Percentiles rank a stretch among this genome's conserved stretches.
Evolutionary conservation across 371 early-diverging fungal genomes (phyloP).

Genomic region (Enterospora canceri): DNA sequence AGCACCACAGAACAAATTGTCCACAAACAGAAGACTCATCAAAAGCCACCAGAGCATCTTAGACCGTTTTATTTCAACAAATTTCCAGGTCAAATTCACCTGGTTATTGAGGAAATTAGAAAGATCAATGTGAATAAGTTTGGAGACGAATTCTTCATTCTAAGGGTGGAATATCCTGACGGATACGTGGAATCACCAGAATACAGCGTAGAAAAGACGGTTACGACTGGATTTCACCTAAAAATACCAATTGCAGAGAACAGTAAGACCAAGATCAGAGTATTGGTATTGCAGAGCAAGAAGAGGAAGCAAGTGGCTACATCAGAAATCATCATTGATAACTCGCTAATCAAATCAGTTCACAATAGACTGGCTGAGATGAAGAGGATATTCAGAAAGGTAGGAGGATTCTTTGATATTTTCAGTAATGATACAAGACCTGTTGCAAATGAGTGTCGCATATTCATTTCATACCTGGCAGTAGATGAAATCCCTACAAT

Average conservation of each 20-base stretch:
- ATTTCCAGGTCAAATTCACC: slow-evolving; percentile 1
- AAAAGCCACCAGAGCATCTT: not conserved
- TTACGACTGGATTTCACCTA: not conserved
- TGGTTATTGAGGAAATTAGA: not conserved
- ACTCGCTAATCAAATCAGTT: not conserved
- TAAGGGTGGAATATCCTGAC: not conserved
- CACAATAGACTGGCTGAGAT: slow-evolving; percentile 36
- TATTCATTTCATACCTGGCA: slow-evolving; percentile 28
- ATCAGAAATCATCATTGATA: slow-evolving; percentile 8
- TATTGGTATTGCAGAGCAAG: not conserved
- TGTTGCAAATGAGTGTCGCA: slow-evolving; percentile 5
- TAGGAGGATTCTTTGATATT: slow-evolving; percentile 3
- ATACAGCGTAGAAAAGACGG: not conserved
- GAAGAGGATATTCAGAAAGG: slow-evolving; percentile 11
- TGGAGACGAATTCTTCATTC: not conserved
- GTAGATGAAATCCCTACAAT: slow-evolving; percentile 35
- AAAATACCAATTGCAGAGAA: slow-evolving; percentile 1
- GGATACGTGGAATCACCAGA: not conserved
- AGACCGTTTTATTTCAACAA: slow-evolving; percentile 2
- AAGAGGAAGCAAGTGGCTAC: not conserved
- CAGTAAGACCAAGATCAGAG: not conserved
- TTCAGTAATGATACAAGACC: slow-evolving; percentile 6
- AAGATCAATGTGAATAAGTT: not conserved
- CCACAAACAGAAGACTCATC: too few relatives aligned
- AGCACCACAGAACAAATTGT: too few relatives aligned